Conservation (phyloP, 257 asterid genomes). For the Solanum peruvianum region DNA sequence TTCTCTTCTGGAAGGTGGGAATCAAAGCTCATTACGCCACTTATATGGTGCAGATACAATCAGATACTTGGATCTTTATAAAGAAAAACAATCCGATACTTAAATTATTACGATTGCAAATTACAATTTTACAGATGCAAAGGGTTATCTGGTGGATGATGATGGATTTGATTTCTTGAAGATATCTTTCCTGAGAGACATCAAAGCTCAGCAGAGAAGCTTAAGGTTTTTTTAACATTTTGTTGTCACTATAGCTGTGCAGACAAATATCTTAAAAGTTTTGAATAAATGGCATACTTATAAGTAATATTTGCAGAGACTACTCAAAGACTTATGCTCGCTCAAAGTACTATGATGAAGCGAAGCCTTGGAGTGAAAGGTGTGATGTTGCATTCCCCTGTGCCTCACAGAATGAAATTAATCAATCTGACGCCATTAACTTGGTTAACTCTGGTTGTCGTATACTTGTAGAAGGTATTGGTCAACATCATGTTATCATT, state of each 20-base stretch:
- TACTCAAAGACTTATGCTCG: slow-evolving; percentile 96
- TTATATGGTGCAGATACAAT: neutral
- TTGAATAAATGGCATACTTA: slow-evolving; percentile 12
- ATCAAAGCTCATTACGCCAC: neutral
- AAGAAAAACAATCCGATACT: neutral
- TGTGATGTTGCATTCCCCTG: slow-evolving; percentile 95
- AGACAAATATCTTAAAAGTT: neutral
- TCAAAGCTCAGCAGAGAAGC: slow-evolving; percentile 87
- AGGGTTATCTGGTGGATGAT: slow-evolving; percentile 94
- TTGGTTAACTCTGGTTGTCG: slow-evolving; percentile 85
- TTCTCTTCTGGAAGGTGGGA: neutral
- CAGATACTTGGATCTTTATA: neutral
- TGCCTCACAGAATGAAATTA: slow-evolving; percentile 90
- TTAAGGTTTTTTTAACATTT: slow-evolving; percentile 43
- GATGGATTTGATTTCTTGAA: slow-evolving; percentile 96
- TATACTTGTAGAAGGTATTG: slow-evolving; percentile 82
- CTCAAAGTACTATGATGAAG: slow-evolving; percentile 82
- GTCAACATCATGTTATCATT: neutral
- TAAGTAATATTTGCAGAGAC: slow-evolving; percentile 50
- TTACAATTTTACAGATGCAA: slow-evolving; percentile 53
- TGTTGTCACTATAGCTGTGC: neutral
- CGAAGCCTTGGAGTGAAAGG: slow-evolving; percentile 95
- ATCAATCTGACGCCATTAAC: slow-evolving; percentile 82
- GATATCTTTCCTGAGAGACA: slow-evolving; percentile 71
- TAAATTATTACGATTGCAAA: neutral